A percentile compares a stretch with the other conserved stretches of the same genome.
These are phyloP conservation scores for Fusarium scirpi DNA, from an alignment of 2,329 filamentous ascomycete species.

Conservation along the genomic window DNA sequence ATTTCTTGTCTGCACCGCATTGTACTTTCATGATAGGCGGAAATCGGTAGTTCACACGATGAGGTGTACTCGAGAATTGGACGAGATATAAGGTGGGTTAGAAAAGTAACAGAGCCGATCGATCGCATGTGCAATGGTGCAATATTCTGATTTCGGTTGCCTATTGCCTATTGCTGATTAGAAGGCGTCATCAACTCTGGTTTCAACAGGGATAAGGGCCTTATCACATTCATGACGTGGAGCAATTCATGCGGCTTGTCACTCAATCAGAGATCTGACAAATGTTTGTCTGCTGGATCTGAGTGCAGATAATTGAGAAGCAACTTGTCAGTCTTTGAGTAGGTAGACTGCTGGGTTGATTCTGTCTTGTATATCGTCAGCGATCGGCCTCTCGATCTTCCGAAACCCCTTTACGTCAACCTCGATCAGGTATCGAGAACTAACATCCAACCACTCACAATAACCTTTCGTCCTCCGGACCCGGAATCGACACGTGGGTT, in stretches of 20 bases:
- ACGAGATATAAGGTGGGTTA: not conserved
- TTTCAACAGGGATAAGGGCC: not conserved
- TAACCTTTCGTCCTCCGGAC: not conserved
- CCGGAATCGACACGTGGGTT: not conserved
- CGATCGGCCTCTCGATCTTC: not conserved
- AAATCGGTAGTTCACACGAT: no score
- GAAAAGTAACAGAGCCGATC: not conserved
- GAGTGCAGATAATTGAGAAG: not conserved
- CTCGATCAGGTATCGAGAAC: not conserved
- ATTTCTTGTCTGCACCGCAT: no score
- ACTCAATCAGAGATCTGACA: not conserved
- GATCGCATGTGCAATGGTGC: not conserved
- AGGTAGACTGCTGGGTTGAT: rapidly evolving
- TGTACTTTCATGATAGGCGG: no score
- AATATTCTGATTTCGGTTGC: no score
- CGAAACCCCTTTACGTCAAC: not conserved
- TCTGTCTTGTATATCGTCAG: not conserved
- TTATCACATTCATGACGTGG: not conserved
- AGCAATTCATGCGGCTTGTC: not conserved
- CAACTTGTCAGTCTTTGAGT: not conserved
- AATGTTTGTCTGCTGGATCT: not conserved
- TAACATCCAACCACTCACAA: not conserved
- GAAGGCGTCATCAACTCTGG: not conserved
- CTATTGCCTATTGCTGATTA: no score
- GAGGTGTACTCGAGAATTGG: no score